Percentiles rank a stretch among this genome's conserved stretches.
Conservation (phyloP, 2,329 filamentous ascomycete genomes). For the Rhytidhysteron rufulum region DNA sequence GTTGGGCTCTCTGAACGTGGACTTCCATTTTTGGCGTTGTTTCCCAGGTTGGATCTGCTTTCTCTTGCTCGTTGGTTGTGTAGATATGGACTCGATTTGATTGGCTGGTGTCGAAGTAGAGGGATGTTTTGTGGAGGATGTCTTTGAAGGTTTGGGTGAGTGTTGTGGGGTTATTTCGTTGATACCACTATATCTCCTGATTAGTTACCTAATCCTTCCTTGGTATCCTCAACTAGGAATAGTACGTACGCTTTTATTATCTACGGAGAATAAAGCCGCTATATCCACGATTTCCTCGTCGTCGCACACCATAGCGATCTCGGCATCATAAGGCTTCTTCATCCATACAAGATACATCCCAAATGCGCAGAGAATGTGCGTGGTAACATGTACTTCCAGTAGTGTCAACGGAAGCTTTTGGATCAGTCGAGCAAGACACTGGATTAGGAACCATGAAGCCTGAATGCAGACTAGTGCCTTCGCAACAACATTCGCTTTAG, state of each 20-base stretch:
- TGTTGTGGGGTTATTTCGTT: background rate
- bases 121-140: no score
- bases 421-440: constrained; percentile 29
- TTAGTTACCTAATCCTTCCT: background rate
- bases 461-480: constrained; percentile 35
- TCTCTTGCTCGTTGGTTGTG: background rate
- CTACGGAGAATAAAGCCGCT: constrained; percentile 11
- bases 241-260: constrained; percentile 5
- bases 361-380: constrained; percentile 33
- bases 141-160: no score
- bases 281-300: constrained; percentile 11
- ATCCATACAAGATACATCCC: constrained; percentile 32
- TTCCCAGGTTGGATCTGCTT: background rate
- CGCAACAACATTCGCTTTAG: constrained; percentile 16
- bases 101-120: no score
- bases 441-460: constrained; percentile 36
- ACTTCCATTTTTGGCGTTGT: background rate
- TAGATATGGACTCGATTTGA: no score
- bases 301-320: constrained; percentile 8
- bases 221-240: background rate
- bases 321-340: constrained; percentile 29
- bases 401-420: constrained; percentile 35
- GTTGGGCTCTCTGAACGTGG: background rate
- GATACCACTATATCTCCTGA: background rate
- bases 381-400: constrained; percentile 35